Percentiles rank a stretch among this genome's conserved stretches.
Conservation (phyloP, 495 filamentous ascomycete species). For the Delitschia confertaspora region DNA sequence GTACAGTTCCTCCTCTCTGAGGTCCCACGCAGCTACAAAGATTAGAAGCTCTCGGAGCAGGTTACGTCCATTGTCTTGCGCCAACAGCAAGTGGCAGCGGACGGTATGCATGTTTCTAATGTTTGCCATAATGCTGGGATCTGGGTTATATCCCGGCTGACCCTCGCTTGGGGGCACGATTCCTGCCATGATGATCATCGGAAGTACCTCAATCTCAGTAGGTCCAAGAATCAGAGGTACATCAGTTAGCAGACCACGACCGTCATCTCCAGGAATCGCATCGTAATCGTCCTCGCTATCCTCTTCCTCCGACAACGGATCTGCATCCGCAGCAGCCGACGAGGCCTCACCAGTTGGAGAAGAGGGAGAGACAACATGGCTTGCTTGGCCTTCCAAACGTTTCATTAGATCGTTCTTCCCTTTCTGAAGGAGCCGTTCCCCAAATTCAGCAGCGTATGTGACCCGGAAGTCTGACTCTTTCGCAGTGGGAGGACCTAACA, state of each 20-base stretch:
- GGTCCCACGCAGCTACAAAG: slow-evolving; percentile 94
- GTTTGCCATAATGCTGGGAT: slow-evolving; percentile 43
- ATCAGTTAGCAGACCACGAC: slow-evolving; percentile 75
- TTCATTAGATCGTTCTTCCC: slow-evolving; percentile 37
- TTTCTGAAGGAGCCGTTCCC: slow-evolving; percentile 31
- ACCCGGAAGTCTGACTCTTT: slow-evolving; percentile 32
- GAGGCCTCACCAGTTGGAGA: slow-evolving; percentile 10
- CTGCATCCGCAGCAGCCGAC: no score
- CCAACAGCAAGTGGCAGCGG: slow-evolving; percentile 77
- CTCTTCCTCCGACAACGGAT: slow-evolving; percentile 49
- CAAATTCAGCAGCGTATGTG: slow-evolving; percentile 31
- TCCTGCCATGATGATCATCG: slow-evolving; percentile 88
- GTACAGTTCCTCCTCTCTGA: slow-evolving; percentile 80
- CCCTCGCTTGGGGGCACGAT: slow-evolving; percentile 46
- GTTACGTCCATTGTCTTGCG: slow-evolving; percentile 77
- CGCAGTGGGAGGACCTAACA: slow-evolving; percentile 17
- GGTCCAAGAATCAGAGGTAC: slow-evolving; percentile 90
- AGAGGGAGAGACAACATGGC: slow-evolving; percentile 24
- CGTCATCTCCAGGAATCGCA: slow-evolving; percentile 63
- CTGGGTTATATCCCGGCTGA: slow-evolving; percentile 44
- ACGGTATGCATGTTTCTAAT: slow-evolving; percentile 74
- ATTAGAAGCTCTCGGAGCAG: slow-evolving; percentile 83
- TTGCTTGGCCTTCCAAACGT: slow-evolving; percentile 28
- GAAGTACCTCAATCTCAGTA: slow-evolving; percentile 85
- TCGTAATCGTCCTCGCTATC: slow-evolving; percentile 65